phyloP scores from a whole-genome alignment of 805 yeast genomes.

The Metschnikowia drakensbergensis region DNA sequence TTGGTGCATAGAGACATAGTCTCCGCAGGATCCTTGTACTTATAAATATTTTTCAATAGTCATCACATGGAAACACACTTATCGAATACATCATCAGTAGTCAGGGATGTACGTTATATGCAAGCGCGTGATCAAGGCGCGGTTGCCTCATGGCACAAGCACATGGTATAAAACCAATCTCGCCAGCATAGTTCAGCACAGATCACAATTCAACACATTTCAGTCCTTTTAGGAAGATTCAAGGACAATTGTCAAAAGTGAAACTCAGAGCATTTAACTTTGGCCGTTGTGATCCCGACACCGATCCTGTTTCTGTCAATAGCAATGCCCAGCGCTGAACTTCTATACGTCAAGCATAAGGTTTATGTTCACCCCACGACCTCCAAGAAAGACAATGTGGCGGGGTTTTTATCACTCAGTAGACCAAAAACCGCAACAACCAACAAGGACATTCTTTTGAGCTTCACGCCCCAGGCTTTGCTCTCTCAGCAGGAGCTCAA shows the following conservation, averaged over 20 bases:
- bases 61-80: too few species aligned
- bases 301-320: constrained; percentile 24
- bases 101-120: neutral
- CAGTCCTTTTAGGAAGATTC: too few species aligned
- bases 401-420: constrained; percentile 71
- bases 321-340: constrained; percentile 21
- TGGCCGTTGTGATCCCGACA: neutral
- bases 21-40: constrained; percentile 90
- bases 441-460: constrained; percentile 55
- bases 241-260: too few species aligned
- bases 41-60: constrained; percentile 24
- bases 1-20: constrained; percentile 94
- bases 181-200: neutral
- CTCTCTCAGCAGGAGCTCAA: constrained; percentile 43
- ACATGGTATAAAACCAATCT: neutral
- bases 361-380: constrained; percentile 82
- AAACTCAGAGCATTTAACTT: too few species aligned
- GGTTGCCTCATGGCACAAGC: neutral
- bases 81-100: neutral
- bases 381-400: constrained; percentile 67
- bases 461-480: constrained; percentile 64
- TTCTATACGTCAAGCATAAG: constrained; percentile 57
- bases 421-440: constrained; percentile 44
- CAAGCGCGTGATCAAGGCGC: constrained; percentile 1
- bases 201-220: neutral